Evolutionary conservation across 345 rosid species (phyloP).

Genomic region (Eucalyptus dawsonii): DNA sequence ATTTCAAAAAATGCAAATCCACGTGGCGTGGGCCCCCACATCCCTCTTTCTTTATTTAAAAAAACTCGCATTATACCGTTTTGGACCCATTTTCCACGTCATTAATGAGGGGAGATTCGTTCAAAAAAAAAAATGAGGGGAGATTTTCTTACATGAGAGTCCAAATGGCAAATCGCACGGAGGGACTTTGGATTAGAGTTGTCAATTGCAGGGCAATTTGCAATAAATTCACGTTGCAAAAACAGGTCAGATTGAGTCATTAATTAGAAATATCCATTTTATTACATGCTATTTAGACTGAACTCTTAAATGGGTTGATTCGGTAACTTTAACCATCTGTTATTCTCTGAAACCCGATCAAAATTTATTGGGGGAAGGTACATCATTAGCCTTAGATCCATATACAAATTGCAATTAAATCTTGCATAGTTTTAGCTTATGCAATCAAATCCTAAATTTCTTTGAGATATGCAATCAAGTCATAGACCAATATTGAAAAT

Average conservation of each 20-base stretch:
- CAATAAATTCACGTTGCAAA: background rate
- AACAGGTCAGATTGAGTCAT: background rate
- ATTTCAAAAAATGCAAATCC: background rate
- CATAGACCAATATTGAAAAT: background rate
- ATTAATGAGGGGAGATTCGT: no score
- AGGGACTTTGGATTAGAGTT: background rate
- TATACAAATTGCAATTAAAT: background rate
- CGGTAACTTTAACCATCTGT: accelerated
- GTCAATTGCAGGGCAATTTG: background rate
- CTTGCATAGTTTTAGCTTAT: background rate
- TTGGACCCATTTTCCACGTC: background rate
- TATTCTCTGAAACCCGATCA: no score
- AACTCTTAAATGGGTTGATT: background rate
- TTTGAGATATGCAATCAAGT: background rate
- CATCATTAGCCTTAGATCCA: background rate
- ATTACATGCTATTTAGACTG: background rate
- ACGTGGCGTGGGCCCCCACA: background rate
- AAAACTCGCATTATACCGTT: background rate
- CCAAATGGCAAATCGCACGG: background rate
- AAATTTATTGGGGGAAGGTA: background rate
- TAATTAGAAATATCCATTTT: background rate
- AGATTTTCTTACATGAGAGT: background rate
- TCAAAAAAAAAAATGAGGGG: no score
- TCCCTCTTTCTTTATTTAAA: no score
- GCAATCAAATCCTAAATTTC: background rate